Conservation (phyloP, 2,329 filamentous ascomycete species). For the Metarhizium guizhouense region DNA sequence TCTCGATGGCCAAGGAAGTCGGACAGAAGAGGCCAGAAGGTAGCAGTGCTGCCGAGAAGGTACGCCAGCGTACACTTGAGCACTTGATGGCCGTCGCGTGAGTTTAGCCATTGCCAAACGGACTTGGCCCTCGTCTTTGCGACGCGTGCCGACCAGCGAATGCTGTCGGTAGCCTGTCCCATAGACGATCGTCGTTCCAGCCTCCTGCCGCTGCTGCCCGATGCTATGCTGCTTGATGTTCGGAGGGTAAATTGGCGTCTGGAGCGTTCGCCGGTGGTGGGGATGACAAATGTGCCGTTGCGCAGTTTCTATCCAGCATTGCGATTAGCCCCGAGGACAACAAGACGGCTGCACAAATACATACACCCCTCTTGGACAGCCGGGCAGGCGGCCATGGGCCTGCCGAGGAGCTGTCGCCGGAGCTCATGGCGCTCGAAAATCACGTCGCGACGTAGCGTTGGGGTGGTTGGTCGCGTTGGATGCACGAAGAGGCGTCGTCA, state of each 20-base stretch:
- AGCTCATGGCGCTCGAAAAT: constrained; percentile 28
- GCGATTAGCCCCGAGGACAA: not conserved
- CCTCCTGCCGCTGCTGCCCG: constrained; percentile 17
- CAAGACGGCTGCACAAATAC: constrained; percentile 9
- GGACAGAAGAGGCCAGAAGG: constrained; percentile 68
- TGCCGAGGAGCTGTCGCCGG: constrained; percentile 21
- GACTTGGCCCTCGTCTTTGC: constrained; percentile 25
- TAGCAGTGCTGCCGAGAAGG: constrained; percentile 75
- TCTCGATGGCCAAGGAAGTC: constrained; percentile 72
- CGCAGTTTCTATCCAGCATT: constrained; percentile 52
- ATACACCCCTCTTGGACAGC: constrained; percentile 37
- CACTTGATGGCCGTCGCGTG: constrained; percentile 68
- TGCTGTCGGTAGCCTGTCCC: constrained; percentile 9
- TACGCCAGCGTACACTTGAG: constrained; percentile 91
- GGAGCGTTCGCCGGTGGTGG: constrained; percentile 75
- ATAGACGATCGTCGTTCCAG: constrained; percentile 11
- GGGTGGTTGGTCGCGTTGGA: not conserved
- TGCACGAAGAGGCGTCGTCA: constrained; percentile 1
- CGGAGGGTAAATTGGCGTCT: constrained; percentile 73
- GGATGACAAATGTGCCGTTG: constrained; percentile 80
- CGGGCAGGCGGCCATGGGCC: constrained; percentile 32
- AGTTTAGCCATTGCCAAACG: constrained; percentile 53
- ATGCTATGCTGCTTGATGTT: constrained; percentile 27
- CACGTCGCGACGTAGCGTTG: constrained; percentile 9
- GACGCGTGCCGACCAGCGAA: constrained; percentile 6